Conservation (phyloP, 2,329 filamentous ascomycete species). For the Talaromyces sp. region DNA sequence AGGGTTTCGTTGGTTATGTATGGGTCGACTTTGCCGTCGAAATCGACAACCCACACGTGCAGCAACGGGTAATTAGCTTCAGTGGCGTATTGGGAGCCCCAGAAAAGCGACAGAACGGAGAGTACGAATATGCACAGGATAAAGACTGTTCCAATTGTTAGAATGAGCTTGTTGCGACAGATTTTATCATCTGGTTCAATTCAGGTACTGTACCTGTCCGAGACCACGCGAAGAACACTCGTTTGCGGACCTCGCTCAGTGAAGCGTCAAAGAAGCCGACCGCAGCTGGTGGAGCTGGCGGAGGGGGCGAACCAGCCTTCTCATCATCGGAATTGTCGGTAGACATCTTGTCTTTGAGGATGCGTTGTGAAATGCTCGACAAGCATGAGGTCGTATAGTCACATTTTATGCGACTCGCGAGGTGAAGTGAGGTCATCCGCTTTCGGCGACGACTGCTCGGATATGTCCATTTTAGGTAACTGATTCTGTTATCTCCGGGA, state of each 20-base stretch:
- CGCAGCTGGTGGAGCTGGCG: slow-evolving; percentile 1
- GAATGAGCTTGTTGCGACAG: background rate
- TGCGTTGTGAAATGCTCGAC: no score
- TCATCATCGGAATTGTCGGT: background rate
- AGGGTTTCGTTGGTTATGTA: slow-evolving; percentile 54
- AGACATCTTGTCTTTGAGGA: background rate
- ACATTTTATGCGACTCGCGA: no score
- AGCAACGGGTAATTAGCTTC: slow-evolving; percentile 54
- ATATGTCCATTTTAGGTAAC: no score
- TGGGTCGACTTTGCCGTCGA: slow-evolving; percentile 60
- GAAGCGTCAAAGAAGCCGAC: slow-evolving; percentile 34
- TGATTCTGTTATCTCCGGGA: no score
- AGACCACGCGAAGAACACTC: slow-evolving; percentile 24
- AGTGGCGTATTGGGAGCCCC: slow-evolving; percentile 59
- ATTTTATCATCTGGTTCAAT: background rate
- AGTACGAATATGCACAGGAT: slow-evolving; percentile 61
- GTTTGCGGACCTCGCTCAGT: slow-evolving; percentile 23
- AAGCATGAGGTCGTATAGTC: no score
- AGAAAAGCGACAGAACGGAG: slow-evolving; percentile 61
- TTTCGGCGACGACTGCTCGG: no score
- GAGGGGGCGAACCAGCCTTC: background rate
- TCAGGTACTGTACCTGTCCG: slow-evolving; percentile 21
- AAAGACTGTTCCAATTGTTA: slow-evolving; percentile 20
- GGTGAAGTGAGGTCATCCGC: no score
- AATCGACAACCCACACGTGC: slow-evolving; percentile 63